Evolutionary conservation across 106 monocot species (phyloP).

Genomic region (Ottelia alismoides): DNA sequence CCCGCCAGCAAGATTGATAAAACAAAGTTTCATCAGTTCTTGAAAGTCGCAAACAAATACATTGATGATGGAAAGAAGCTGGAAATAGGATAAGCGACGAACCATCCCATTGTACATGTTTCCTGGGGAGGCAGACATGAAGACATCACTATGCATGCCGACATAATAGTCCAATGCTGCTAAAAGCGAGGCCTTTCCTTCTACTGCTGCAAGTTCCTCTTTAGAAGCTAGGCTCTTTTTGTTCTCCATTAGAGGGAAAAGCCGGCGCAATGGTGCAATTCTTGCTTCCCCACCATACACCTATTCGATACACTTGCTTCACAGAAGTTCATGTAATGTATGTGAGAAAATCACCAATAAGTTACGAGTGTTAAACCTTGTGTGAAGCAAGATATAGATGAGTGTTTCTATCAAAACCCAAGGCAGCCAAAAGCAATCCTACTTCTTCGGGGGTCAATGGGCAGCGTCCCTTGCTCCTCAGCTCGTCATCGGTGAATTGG

Average conservation of each 20-base stretch:
- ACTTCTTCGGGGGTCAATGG: conserved; percentile 91
- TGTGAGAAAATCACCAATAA: too few species aligned
- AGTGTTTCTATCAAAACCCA: conserved; percentile 69
- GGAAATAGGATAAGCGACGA: too few species aligned
- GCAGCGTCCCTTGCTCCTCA: conserved; percentile 61
- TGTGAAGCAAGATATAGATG: conserved; percentile 84
- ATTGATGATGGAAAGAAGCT: too few species aligned
- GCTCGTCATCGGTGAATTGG: conserved; percentile 73
- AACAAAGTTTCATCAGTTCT: too few species aligned
- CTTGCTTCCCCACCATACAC: conserved; percentile 86
- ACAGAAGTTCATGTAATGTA: too few species aligned
- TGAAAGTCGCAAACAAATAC: too few species aligned
- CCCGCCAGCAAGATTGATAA: conserved; percentile 32
- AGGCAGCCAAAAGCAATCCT: conserved; percentile 63
- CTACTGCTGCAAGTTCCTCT: conserved; percentile 58
- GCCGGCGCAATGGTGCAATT: conserved; percentile 56
- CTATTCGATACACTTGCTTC: too few species aligned
- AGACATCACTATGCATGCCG: conserved; percentile 74
- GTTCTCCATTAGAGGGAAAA: conserved; percentile 84
- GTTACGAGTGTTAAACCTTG: conserved; percentile 64
- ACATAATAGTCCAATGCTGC: conserved; percentile 86
- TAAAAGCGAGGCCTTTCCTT: conserved; percentile 83
- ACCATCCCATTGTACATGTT: conserved; percentile 95
- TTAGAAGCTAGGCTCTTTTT: conserved; percentile 71
- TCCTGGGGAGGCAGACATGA: conserved; percentile 90